Conservation (phyloP, 1,139 yeast species). For the Blastobotrys apis region DNA sequence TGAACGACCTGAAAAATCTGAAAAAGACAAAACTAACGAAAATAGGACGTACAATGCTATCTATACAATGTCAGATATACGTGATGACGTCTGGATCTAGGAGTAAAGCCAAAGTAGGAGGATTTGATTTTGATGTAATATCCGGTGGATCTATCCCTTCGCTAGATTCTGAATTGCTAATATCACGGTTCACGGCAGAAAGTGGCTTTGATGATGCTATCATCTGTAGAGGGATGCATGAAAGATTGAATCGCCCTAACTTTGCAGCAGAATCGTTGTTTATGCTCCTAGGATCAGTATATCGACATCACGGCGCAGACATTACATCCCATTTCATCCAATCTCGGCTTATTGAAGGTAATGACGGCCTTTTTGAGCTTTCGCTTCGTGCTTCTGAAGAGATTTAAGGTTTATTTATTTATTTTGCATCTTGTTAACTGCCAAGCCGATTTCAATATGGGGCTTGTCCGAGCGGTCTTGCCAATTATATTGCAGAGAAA, state of each 20-base stretch:
- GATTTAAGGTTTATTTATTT: too few relatives aligned
- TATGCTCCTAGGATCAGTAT: conserved; percentile 12
- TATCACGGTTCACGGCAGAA: neutral
- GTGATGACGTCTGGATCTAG: conserved; percentile 8
- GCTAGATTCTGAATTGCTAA: neutral
- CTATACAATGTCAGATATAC: conserved; percentile 5
- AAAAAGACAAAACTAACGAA: conserved; percentile 1
- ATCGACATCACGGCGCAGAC: conserved; percentile 8
- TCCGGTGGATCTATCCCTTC: neutral
- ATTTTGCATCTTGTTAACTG: too few relatives aligned
- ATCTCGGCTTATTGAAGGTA: conserved; percentile 8
- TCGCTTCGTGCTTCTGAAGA: conserved; percentile 2
- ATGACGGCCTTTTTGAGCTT: conserved; percentile 11
- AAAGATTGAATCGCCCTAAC: neutral
- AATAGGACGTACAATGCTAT: conserved; percentile 7
- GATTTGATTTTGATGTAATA: conserved; percentile 5
- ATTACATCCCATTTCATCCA: conserved; percentile 2
- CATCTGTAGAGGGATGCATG: neutral
- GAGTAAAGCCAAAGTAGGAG: neutral
- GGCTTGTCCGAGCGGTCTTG: too few relatives aligned
- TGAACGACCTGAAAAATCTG: neutral
- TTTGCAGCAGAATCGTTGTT: conserved; percentile 1
- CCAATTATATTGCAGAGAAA: too few relatives aligned
- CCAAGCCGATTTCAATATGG: too few relatives aligned
- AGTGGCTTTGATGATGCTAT: neutral